These are phyloP conservation scores for Sporothrix pseudoabietina DNA, from an alignment of 2,329 filamentous ascomycete species.

Conservation along the genomic window DNA sequence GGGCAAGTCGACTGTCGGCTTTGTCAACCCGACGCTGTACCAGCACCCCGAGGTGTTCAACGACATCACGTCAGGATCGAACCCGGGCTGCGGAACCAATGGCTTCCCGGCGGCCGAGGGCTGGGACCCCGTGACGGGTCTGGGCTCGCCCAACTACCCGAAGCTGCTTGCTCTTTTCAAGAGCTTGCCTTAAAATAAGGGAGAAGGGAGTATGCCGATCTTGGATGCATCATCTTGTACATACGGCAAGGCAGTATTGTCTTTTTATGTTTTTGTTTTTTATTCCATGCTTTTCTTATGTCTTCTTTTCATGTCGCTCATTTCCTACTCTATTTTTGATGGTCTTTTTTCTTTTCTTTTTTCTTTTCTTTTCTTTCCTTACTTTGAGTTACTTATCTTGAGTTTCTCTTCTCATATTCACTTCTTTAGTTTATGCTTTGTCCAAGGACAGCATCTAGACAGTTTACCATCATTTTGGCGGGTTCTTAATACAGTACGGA, in stretches of 20 bases:
- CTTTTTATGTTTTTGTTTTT: neutral
- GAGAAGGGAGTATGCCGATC: neutral
- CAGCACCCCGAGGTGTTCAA: conserved; percentile 40
- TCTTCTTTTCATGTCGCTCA: conserved; percentile 6
- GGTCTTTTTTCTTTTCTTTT: neutral
- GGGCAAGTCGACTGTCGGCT: conserved; percentile 47
- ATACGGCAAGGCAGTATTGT: neutral
- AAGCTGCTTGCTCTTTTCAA: conserved; percentile 36
- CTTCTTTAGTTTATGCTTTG: neutral
- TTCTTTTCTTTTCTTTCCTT: neutral
- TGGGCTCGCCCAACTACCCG: conserved; percentile 36
- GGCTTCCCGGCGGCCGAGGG: conserved; percentile 40
- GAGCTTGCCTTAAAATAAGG: conserved; percentile 27
- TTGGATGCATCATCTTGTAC: conserved; percentile 14
- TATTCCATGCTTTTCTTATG: neutral
- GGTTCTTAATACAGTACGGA: neutral
- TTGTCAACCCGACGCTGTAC: conserved; percentile 42
- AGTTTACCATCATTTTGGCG: conserved; percentile 1
- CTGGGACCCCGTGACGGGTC: conserved; percentile 38
- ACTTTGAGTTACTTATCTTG: neutral
- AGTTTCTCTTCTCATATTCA: neutral
- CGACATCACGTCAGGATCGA: conserved; percentile 39
- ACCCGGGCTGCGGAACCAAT: conserved; percentile 41
- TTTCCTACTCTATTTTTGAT: neutral
- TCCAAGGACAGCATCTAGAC: conserved; percentile 16